Percentiles rank a stretch among this genome's conserved stretches.
These are phyloP conservation scores for Wickerhamomyces canadensis DNA, from an alignment of 805 yeast genomes.

Conservation along the genomic window DNA sequence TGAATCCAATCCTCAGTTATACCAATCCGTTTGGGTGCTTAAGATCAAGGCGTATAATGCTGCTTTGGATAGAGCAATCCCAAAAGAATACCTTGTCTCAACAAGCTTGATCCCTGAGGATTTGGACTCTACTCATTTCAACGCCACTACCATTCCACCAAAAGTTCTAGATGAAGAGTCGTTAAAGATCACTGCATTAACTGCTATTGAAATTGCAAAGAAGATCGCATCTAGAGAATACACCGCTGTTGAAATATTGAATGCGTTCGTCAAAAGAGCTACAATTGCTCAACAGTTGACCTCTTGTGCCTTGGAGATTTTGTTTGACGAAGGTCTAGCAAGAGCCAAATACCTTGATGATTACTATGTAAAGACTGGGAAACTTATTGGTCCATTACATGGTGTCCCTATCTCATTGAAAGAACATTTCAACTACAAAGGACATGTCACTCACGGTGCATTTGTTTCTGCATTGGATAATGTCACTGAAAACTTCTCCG, in stretches of 20 bases:
- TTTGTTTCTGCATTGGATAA: slow-evolving; percentile 48
- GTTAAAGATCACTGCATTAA: slow-evolving; percentile 16
- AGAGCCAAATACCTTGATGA: slow-evolving; percentile 57
- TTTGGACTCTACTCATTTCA: slow-evolving; percentile 15
- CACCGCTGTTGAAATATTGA: slow-evolving; percentile 15
- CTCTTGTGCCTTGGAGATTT: slow-evolving; percentile 53
- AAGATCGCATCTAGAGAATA: slow-evolving; percentile 14
- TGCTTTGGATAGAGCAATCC: slow-evolving; percentile 14
- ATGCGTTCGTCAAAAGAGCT: slow-evolving; percentile 38
- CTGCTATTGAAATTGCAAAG: slow-evolving; percentile 16
- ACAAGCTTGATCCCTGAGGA: slow-evolving; percentile 16
- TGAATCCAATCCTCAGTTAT: slow-evolving; percentile 15
- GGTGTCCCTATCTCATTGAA: slow-evolving; percentile 69
- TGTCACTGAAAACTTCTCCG: slow-evolving; percentile 41
- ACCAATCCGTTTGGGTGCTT: slow-evolving; percentile 20
- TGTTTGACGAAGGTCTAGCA: slow-evolving; percentile 56
- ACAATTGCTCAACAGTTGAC: slow-evolving; percentile 60
- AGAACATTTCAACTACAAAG: slow-evolving; percentile 55
- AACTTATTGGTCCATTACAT: slow-evolving; percentile 59
- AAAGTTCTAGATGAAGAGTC: slow-evolving; percentile 15
- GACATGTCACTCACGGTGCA: slow-evolving; percentile 53
- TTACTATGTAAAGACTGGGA: slow-evolving; percentile 39
- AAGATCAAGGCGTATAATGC: slow-evolving; percentile 20
- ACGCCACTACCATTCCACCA: slow-evolving; percentile 19
- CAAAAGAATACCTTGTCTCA: slow-evolving; percentile 20